A percentile compares a stretch with the other conserved stretches of the same genome.
phyloP scores from a whole-genome alignment of 495 filamentous ascomycete genomes.

The Penicillium nucicola region DNA sequence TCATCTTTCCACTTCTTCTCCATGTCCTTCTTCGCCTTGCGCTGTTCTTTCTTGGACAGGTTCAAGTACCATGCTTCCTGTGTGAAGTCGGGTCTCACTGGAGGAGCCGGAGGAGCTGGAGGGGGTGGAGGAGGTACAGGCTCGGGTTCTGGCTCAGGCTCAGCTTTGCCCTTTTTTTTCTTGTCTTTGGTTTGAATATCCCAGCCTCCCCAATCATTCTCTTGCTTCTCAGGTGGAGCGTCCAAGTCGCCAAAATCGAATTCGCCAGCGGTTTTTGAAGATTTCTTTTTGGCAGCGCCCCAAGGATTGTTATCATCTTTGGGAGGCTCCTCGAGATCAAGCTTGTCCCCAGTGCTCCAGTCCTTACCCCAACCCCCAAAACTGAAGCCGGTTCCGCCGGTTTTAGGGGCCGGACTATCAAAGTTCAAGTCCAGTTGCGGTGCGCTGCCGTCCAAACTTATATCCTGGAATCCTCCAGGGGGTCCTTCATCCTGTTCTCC shows the following conservation, averaged over 20 bases:
- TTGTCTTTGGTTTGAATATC: slow-evolving; percentile 21
- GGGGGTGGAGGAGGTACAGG: slow-evolving; percentile 8
- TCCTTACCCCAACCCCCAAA: slow-evolving; percentile 46
- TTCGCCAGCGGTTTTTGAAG: slow-evolving; percentile 31
- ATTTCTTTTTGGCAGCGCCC: slow-evolving; percentile 38
- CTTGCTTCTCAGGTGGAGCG: slow-evolving; percentile 23
- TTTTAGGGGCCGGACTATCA: slow-evolving; percentile 28
- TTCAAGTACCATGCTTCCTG: slow-evolving; percentile 13
- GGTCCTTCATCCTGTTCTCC: slow-evolving; percentile 23
- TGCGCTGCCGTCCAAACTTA: slow-evolving; percentile 38
- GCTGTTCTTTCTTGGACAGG: slow-evolving; percentile 30
- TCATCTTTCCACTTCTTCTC: slow-evolving; percentile 24
- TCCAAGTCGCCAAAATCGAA: slow-evolving; percentile 48
- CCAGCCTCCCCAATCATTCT: slow-evolving; percentile 31
- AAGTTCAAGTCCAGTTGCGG: slow-evolving; percentile 48
- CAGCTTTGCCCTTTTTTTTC: slow-evolving; percentile 26
- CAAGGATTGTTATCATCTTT: slow-evolving; percentile 42
- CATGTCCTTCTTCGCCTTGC: slow-evolving; percentile 34
- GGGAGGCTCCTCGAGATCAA: slow-evolving; percentile 31
- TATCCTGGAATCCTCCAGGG: slow-evolving; percentile 41
- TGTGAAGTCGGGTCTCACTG: slow-evolving; percentile 5
- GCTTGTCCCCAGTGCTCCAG: slow-evolving; percentile 34
- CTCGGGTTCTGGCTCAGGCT: slow-evolving; percentile 20
- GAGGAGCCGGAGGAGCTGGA: slow-evolving; percentile 7
- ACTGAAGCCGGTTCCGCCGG: slow-evolving; percentile 32